Conservation (phyloP, 768 basidiomycete genomes). For the Tulasnella sp. region DNA sequence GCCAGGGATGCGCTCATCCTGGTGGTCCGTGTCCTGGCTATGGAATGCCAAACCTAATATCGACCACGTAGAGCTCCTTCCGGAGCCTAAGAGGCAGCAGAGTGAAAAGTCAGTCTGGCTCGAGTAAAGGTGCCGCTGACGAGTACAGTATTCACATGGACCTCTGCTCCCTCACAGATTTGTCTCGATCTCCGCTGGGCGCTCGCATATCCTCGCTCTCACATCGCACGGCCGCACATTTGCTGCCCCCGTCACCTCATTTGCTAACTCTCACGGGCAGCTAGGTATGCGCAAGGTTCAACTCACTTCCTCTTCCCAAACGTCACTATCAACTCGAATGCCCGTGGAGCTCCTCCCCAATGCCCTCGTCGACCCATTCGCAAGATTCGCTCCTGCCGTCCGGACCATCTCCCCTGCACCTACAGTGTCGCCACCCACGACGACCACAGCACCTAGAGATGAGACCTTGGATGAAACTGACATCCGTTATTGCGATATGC, state of each 20-base stretch:
- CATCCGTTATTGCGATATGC: conserved; percentile 52
- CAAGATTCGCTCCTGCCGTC: conserved; percentile 35
- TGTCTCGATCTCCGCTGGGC: conserved; percentile 59
- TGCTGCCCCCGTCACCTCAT: conserved; percentile 58
- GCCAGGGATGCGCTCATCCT: conserved; percentile 32
- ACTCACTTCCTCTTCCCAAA: conserved; percentile 25
- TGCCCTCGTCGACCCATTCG: conserved; percentile 40
- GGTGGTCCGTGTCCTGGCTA: conserved; percentile 50
- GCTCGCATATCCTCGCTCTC: conserved; percentile 38
- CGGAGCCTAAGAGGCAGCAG: conserved; percentile 43
- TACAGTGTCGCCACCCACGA: conserved; percentile 4
- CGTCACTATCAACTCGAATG: conserved; percentile 3
- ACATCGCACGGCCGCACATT: conserved; percentile 56
- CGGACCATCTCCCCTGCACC: conserved; percentile 20
- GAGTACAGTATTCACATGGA: neutral
- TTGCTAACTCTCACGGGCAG: conserved; percentile 73
- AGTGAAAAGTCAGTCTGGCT: conserved; percentile 48
- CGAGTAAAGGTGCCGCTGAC: neutral
- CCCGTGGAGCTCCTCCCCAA: conserved; percentile 43
- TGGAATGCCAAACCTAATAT: conserved; percentile 41
- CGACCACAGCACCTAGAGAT: conserved; percentile 14
- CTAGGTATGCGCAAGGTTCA: conserved; percentile 64
- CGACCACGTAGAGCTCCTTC: conserved; percentile 45
- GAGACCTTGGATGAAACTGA: conserved; percentile 29
- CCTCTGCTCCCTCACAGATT: conserved; percentile 37